Evolutionary conservation across 2,329 filamentous ascomycete species (phyloP), one percentile per base, ranked within the genome.

Genomic region (Fusarium sp.): DNA sequence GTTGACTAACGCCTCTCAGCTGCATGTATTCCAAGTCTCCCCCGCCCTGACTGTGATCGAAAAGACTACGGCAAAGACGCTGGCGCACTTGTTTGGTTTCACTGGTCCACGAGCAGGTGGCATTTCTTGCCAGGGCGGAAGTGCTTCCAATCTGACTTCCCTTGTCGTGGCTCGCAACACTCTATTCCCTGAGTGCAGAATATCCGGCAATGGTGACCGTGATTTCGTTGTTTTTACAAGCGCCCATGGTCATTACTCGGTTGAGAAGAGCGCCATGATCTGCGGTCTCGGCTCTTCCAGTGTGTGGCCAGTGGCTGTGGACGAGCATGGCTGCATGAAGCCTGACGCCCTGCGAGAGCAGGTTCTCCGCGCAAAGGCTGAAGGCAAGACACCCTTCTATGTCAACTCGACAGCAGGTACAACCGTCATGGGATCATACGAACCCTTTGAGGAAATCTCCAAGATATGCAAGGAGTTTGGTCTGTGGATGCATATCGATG

Each of bases 321-420:
- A 97, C 77, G 78, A 79, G 0, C 74, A 82, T 10, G 95, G 95
- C 1, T 84, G 87, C 54, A 96, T 98, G 89, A 83, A 87, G 25
- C 84, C 91, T 0, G 76, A 81, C 0, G 87, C 87, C 14, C 84
- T 99, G 9, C 87, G 91, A 23, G 81, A 83, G 1, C 81, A 89
- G 40, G 83, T 97, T 29, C 55, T 82, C 5, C 83, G 85, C 58
- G 89, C 91, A 23, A 89, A 89, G 73, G 73, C 77, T 0, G 84
- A 89, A 54, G 93, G 92, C 33, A 88, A 90, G 76, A 96, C 91
- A 1, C 95, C 96, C 0, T 91, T 99, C 66, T 97, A 97, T 80
- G 92, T 98, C 77, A 98, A 97, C 77, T 92, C 94, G 6, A 98
- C 96, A 0, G 95, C 96, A 0, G 96, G 96, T 16, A 97, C 95